Evolutionary conservation across 805 yeast species (phyloP), one percentile per base, ranked within the genome.

Genomic region (Limtongia smithiae): DNA sequence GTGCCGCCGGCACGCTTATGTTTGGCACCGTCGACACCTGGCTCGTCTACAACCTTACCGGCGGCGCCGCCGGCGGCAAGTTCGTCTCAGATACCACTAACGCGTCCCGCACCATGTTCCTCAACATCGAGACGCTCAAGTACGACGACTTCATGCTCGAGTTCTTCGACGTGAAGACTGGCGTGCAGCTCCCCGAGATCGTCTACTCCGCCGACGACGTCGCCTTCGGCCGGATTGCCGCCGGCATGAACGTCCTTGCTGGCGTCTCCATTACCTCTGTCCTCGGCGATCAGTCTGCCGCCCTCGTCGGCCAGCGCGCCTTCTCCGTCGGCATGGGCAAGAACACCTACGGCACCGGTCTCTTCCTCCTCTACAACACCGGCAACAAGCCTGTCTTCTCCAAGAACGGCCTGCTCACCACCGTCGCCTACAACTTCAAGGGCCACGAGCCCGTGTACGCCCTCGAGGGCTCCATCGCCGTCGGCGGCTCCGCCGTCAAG

Each of bases 301-400:
- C 97, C 1, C 69, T 91, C 53, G 95, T 89, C 42, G 97, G 97
- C 32, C 96, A 90, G 68, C 69, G 86, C 68, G 96, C 96, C 1
- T 79, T 88, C 61, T 75, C 78, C 56, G 76, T 79, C 37, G 96
- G 96, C 48, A 80, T 83, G 38, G 96, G 96, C 38, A 90, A 90
- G 69, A 88, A 95, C 74, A 90, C 97, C 9, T 90, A 89, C 63
- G 97, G 97, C 55, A 90, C 97, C 1, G 97, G 97, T 54, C 86
- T 95, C 66, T 90, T 90, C 74, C 69, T 90, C 54, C 73, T 91
- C 55, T 87, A 84, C 74, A 90, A 90, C 69, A 85, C 95, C 1
- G 97, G 97, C 50, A 68, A 72, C 38, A 68, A 73, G 44, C 83
- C 87, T 51, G 75, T 88, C 62, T 76, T 83, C 31, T 80, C 90